Evolutionary conservation across 306 rosid genomes (phyloP), one percentile per base, ranked within the genome.

Genomic region (Dicorynia guianensis): DNA sequence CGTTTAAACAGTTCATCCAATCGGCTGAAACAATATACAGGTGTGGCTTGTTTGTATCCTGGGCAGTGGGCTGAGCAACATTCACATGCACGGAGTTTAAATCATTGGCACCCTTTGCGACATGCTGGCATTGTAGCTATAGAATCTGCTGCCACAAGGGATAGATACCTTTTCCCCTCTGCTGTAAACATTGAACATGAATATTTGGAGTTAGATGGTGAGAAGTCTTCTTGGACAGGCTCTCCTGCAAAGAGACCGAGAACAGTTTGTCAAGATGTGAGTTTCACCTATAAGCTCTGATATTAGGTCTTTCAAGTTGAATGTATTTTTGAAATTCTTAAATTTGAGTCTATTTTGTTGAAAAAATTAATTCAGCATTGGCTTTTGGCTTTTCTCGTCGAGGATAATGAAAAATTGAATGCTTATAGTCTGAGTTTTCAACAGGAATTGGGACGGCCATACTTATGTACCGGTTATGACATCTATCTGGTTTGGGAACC

Each of bases 401-500:
- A 86, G 47, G 85, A 78, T 72, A 74, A 79, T 72, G 81, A 72
- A 38, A 84, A 77, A 53, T 48, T 54, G 75, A 82, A 85, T 68
- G 17, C 68, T 80, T 70, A 58, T 43, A 7, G 20, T 71, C 84
- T 75, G 62, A 76, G 66, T 65, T 77, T 66, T 15, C 46, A 55
- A 69, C 82, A 79, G 62, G 60, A 30, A 66, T 59, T 81, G n/a
- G 80, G 30, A 19, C 83, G 93, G 54, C 98, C 98, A 17, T 90
- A 90, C 78, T 85, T 92, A 17, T 95, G 99, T 79, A 95, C 97
- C 53, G 97, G 97, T 67, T 92, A 89, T 75, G 97, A 95, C 89
- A 95, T 92, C 80, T 92, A 83, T 81, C 93, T 95, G 79, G 96
- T 77, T 76, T 92, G 97, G 97, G 99, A 92, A 84, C 99, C 99